Evolutionary conservation across 805 yeast genomes (phyloP), one percentile per base, ranked within the genome.

Genomic region (Cyberlindnera samutprakarnensis): DNA sequence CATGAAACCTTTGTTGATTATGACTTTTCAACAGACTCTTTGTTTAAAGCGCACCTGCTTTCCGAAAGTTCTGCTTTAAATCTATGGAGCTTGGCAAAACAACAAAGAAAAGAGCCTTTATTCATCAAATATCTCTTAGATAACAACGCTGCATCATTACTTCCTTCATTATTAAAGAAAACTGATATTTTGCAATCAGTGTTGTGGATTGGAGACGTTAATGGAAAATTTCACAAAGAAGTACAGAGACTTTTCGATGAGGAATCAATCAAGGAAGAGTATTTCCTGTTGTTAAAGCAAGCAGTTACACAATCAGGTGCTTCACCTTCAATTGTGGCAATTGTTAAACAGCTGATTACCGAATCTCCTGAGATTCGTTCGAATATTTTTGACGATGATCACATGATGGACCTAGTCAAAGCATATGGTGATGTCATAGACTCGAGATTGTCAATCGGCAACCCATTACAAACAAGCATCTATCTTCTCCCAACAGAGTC

Each of bases 401-500:
- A 51, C 7, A 32, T 46, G 2, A 46, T 49, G 1, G 47, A 54
- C 6, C 21, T 49, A 27, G 34, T 56, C 16, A 32, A 27, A 0
- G 43, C 51, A 5, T 54, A 59, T 49, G 55, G 63, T 11, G 47
- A 51, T 1, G 18, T 23, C 3, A 41, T 61, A 21, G 66, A 63
- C 36, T 48, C 58, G 9, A 51, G 61, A 25, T 37, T 73, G 14
- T 47, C 77, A 0, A 45, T 72, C 17, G 67, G 73, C 0, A 72
- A 71, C 42, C 63, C 73, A 2, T 45, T 75, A 28, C 66, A 57
- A 17, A 55, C 60, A 10, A 66, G 61, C 33, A 53, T 67, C 2
- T 62, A 60, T 30, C 17, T 59, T 2, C 29, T 56, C 7, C 9
- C 29, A 3, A 27, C 32, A 1, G n/a, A 31, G 4, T 45, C 44